Conservation (phyloP, 2,329 filamentous ascomycete genomes). For the Knoxdaviesia capensis region DNA sequence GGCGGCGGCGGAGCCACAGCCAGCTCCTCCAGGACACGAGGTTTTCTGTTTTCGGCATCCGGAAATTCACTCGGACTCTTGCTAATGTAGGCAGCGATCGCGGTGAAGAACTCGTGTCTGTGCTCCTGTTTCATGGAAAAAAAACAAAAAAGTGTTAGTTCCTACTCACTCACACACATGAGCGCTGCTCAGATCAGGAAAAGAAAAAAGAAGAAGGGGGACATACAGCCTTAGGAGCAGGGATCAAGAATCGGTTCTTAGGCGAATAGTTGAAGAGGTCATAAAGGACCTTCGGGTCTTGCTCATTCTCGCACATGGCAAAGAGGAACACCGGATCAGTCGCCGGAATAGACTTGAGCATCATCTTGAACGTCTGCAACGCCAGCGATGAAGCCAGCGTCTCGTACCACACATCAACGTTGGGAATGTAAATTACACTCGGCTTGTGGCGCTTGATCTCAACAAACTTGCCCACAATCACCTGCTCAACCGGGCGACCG, state of each 20-base stretch:
- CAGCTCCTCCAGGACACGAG: slow-evolving; percentile 58
- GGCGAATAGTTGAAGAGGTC: slow-evolving; percentile 55
- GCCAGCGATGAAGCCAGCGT: slow-evolving; percentile 40
- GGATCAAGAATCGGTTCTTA: slow-evolving; percentile 42
- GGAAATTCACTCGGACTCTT: slow-evolving; percentile 74
- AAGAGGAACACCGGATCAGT: slow-evolving; percentile 79
- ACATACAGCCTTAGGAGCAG: no score
- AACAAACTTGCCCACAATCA: slow-evolving; percentile 74
- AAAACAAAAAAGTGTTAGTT: no score
- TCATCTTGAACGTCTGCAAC: slow-evolving; percentile 63
- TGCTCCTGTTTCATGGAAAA: no score
- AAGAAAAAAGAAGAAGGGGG: no score
- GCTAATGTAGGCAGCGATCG: slow-evolving; percentile 54
- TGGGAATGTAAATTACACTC: slow-evolving; percentile 85
- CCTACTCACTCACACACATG: no score
- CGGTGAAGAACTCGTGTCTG: slow-evolving; percentile 28
- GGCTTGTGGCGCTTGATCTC: slow-evolving; percentile 91
- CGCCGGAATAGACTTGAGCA: slow-evolving; percentile 66
- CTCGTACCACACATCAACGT: slow-evolving; percentile 72
- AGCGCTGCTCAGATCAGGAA: no score
- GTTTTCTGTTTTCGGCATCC: slow-evolving; percentile 69
- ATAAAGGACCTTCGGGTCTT: slow-evolving; percentile 33
- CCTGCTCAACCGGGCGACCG: slow-evolving; percentile 65
- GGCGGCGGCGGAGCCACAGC: slow-evolving; percentile 54
- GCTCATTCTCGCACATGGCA: slow-evolving; percentile 57